phyloP scores from a whole-genome alignment of 2,329 filamentous ascomycete genomes.

The Didymosphaeria variabile region DNA sequence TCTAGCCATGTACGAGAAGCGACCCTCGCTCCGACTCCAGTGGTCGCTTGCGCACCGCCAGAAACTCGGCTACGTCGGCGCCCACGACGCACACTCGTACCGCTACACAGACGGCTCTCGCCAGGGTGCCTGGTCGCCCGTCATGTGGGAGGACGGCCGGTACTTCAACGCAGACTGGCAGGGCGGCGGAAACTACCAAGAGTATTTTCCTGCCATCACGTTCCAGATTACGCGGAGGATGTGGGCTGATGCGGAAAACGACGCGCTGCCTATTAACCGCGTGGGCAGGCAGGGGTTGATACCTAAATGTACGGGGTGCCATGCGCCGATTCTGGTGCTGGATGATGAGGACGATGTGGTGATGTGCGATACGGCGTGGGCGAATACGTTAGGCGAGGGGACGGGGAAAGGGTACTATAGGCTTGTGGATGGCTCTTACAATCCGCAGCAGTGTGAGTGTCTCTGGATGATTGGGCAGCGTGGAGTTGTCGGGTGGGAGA shows the following conservation, averaged over 20 bases:
- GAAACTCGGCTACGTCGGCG: constrained; percentile 4
- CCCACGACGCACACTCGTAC: too few species aligned
- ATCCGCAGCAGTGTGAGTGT: not conserved
- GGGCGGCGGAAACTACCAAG: constrained; percentile 18
- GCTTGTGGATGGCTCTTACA: not conserved
- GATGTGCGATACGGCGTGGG: constrained; percentile 18
- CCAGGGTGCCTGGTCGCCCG: not conserved
- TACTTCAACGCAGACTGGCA: constrained; percentile 18
- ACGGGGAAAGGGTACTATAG: constrained; percentile 9
- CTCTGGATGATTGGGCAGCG: not conserved
- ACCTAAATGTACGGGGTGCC: constrained; percentile 13
- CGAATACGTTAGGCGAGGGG: constrained; percentile 21
- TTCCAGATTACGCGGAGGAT: constrained; percentile 14
- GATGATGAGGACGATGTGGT: constrained; percentile 25
- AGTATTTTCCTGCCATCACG: constrained; percentile 24
- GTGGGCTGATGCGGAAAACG: constrained; percentile 6
- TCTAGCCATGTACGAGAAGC: not conserved
- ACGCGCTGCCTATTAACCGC: constrained; percentile 16
- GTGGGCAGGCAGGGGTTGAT: constrained; percentile 12
- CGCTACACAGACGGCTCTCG: constrained; percentile 13
- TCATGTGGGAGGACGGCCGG: constrained; percentile 9
- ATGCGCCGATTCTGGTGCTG: constrained; percentile 9
- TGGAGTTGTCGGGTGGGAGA: not conserved
- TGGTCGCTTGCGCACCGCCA: not conserved
- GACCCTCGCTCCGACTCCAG: not conserved